phyloP scores from a whole-genome alignment of 2,329 filamentous ascomycete species.

The Claviceps sp. region DNA sequence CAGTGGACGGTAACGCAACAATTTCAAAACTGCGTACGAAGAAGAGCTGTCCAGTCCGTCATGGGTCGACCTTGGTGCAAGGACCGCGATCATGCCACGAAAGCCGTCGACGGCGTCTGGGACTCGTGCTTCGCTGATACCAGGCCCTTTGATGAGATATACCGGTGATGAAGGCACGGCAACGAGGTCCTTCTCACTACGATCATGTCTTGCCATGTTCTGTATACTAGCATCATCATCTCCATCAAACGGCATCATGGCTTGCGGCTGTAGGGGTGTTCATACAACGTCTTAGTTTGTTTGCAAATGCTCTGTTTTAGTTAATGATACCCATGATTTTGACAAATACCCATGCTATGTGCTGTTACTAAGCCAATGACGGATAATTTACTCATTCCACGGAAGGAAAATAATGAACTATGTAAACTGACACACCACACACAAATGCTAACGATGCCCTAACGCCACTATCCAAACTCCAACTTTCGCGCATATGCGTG shows the following conservation, averaged over 20 bases:
- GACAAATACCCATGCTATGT: neutral
- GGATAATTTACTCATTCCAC: neutral
- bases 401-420: neutral
- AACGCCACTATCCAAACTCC: constrained; percentile 13
- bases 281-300: neutral
- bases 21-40: constrained; percentile 81
- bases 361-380: neutral
- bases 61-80: constrained; percentile 66
- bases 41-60: constrained; percentile 68
- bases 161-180: constrained; percentile 39
- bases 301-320: neutral
- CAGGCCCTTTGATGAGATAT: constrained; percentile 92
- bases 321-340: constrained; percentile 1
- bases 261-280: too few relatives aligned
- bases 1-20: constrained; percentile 87
- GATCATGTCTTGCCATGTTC: neutral
- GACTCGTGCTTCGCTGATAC: constrained; percentile 93
- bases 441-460: neutral
- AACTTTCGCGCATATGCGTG: constrained; percentile 16
- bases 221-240: constrained; percentile 4
- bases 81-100: constrained; percentile 73
- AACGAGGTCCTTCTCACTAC: neutral
- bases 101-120: constrained; percentile 95
- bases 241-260: neutral
- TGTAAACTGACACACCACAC: neutral